Base-by-base conservation (phyloP, 371 early-diverging fungal genomes). In the Zychaea mexicana region DNA sequence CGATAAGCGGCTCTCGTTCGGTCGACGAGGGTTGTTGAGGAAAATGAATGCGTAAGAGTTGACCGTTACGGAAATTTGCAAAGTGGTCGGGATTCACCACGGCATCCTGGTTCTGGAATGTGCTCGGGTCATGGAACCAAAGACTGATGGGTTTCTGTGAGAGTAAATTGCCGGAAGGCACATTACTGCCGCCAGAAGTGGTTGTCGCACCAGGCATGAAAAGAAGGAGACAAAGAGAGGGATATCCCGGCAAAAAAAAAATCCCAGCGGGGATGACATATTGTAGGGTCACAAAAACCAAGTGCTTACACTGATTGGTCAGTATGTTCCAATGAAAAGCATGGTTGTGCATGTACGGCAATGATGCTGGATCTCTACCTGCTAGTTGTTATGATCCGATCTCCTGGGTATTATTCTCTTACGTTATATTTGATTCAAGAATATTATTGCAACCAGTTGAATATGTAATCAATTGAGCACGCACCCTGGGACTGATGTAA, bases 11-110 rank as follows among this genome's bases (percentile, higher is more conserved):
- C 12, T 73, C 71, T 10, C 60, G 28, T 60, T 61, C 45, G 47
- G 32, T 15, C 32, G 57, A 17, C 42, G 55, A 31, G 30, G 54
- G 39, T 15, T 33, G 63, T 19, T 64, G 73, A 15, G 74, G 72
- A 39, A 72, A 73, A 30, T 73, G 74, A 42, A 81, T 69, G 15
- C 72, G 64, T 21, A 97, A 81, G 30, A 95, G 76, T 66, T 96
- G 95, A 36, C 95, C 94, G 22, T 85, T 84, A 27, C 81, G 71
- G 30, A 93, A 75, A 22, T 81, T 85, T 0, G 95, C 91, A 58
- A 97, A 92, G 57, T 77, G 83, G 55, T 91, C 86, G 5, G 95
- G 93, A 72, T 94, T 93, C 42, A 97, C 74, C 15, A 96, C 83
- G 52, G 95, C 84, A 58, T 96, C 96, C 31, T 85, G 87, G 27